Conservation (phyloP, 148 eudicot genomes). For the Arctostaphylos glauca region DNA sequence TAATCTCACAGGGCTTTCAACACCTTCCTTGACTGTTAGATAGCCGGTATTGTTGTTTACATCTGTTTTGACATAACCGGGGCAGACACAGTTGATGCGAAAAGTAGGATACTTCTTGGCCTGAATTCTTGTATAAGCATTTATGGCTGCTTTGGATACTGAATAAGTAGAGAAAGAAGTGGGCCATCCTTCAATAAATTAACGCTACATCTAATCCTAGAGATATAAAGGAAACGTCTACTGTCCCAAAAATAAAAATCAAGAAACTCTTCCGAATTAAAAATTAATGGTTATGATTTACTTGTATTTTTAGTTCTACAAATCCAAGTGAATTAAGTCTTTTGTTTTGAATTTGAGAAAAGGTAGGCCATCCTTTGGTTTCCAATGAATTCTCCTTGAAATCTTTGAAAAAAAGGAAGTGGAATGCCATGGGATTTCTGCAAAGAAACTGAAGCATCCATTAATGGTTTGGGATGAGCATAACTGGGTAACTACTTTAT, state of each 20-base stretch:
- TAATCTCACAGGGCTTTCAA: slow-evolving; percentile 31
- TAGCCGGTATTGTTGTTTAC: slow-evolving; percentile 25
- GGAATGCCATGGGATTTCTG: too few relatives aligned
- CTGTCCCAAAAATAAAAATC: too few relatives aligned
- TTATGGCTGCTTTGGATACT: slow-evolving; percentile 32
- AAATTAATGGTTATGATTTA: too few relatives aligned
- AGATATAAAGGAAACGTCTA: too few relatives aligned
- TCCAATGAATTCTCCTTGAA: slow-evolving; percentile 20
- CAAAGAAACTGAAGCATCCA: too few relatives aligned
- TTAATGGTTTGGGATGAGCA: too few relatives aligned
- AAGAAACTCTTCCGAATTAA: too few relatives aligned
- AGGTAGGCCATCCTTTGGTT: slow-evolving; percentile 26
- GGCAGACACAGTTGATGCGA: slow-evolving; percentile 42
- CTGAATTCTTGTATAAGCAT: slow-evolving; percentile 32
- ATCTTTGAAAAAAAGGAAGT: slow-evolving; percentile 40
- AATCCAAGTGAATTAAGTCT: too few relatives aligned
- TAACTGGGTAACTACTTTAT: too few relatives aligned
- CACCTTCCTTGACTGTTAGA: slow-evolving; percentile 41
- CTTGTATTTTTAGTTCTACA: too few relatives aligned
- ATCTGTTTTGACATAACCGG: slow-evolving; percentile 47
- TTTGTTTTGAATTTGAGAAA: too few relatives aligned
- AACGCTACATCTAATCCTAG: too few relatives aligned
- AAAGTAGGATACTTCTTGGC: slow-evolving; percentile 29
- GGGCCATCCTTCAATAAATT: background rate
- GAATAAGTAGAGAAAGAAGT: slow-evolving; percentile 12